A percentile compares a stretch with the other conserved stretches of the same genome.
These are phyloP conservation scores for Talaromyces nanjingensis DNA, from an alignment of 495 filamentous ascomycete species.

Conservation along the genomic window DNA sequence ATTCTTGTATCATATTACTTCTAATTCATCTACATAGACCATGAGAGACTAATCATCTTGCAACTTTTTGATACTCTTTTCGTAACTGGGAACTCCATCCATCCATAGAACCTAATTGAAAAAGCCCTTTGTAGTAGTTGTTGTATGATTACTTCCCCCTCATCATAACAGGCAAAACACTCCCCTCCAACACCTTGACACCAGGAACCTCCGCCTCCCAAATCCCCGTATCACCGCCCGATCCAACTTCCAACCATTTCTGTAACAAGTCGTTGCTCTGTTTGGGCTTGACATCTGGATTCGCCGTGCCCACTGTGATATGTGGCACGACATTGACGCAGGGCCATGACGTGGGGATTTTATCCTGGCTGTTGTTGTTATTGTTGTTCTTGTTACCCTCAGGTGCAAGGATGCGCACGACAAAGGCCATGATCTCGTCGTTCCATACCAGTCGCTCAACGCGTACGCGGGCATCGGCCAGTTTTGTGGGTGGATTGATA, in stretches of 20 bases:
- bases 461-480: constrained; percentile 47
- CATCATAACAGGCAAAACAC: constrained; percentile 38
- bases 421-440: constrained; percentile 76
- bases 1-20: background rate
- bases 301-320: constrained; percentile 78
- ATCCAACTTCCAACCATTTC: constrained; percentile 55
- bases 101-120: no score
- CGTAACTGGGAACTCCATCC: background rate
- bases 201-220: constrained; percentile 37
- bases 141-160: constrained; percentile 17
- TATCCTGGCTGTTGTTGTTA: background rate
- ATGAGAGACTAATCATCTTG: background rate
- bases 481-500: constrained; percentile 31
- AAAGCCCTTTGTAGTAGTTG: no score
- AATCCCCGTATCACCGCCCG: constrained; percentile 41
- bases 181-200: constrained; percentile 36
- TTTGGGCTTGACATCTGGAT: constrained; percentile 70
- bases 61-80: background rate
- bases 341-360: constrained; percentile 35
- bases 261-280: constrained; percentile 83
- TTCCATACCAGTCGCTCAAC: constrained; percentile 74
- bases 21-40: background rate
- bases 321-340: constrained; percentile 77
- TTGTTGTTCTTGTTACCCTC: constrained; percentile 21
- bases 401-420: constrained; percentile 56